A percentile compares a stretch with the other conserved stretches of the same genome.
Conservation (phyloP, 768 basidiomycete genomes). For the Botryobasidium botryosum region DNA sequence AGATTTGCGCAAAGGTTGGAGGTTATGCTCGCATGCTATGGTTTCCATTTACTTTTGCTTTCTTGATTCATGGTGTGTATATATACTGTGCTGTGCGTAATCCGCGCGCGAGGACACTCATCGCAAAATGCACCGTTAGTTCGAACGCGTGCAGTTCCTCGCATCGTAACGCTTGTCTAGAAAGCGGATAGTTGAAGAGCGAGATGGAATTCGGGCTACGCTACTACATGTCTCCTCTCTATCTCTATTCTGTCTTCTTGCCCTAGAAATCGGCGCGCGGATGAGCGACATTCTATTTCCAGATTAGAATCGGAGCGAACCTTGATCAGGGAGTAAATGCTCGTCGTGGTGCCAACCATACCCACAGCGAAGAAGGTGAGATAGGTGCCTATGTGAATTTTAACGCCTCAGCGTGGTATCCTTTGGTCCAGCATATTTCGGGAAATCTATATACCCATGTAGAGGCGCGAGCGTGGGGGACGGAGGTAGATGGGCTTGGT, state of each 20-base stretch:
- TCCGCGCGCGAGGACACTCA: too few species aligned
- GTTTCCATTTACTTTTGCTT: too few species aligned
- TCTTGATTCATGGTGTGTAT: too few species aligned
- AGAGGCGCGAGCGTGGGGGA: conserved; percentile 41
- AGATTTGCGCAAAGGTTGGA: too few species aligned
- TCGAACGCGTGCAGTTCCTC: too few species aligned
- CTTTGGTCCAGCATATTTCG: background rate
- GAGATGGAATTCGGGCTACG: too few species aligned
- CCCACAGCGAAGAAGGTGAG: conserved; percentile 36
- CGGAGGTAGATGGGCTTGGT: conserved; percentile 41
- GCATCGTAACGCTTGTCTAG: too few species aligned
- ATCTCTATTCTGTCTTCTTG: background rate
- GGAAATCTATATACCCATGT: conserved; percentile 15
- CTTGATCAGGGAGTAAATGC: conserved; percentile 30
- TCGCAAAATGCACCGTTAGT: too few species aligned
- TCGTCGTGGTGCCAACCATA: conserved; percentile 35
- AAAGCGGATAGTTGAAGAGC: too few species aligned
- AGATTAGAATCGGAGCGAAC: conserved; percentile 12
- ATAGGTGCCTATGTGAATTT: conserved; percentile 31
- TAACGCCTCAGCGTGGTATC: background rate
- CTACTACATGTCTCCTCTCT: background rate
- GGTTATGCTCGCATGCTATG: too few species aligned
- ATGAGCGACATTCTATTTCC: background rate
- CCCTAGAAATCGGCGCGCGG: background rate
- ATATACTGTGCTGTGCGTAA: too few species aligned